Evolutionary conservation across 495 filamentous ascomycete genomes (phyloP).

Genomic region (Aspergillus sclerotiicarbonarius): DNA sequence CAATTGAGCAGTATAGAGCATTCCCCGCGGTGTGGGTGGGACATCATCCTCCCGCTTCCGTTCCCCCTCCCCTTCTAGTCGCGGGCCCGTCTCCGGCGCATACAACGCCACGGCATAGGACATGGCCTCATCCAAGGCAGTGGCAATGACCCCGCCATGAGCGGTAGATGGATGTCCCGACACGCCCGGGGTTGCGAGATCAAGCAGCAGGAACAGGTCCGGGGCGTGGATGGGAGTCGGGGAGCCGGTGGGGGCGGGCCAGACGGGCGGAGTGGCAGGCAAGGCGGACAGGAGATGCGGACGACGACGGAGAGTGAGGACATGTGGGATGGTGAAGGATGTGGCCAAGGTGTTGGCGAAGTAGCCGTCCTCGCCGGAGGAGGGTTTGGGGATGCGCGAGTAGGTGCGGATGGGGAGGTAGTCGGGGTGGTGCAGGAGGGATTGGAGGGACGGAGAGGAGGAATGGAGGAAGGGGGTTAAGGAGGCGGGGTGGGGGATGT

Average conservation of each 20-base stretch:
- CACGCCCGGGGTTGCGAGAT: constrained; percentile 34
- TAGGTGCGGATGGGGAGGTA: constrained; percentile 37
- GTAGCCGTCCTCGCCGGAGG: constrained; percentile 42
- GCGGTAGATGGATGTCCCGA: constrained; percentile 39
- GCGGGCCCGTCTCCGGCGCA: constrained; percentile 16
- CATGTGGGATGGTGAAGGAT: constrained; percentile 37
- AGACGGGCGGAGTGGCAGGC: constrained; percentile 25
- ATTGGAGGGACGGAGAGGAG: constrained; percentile 25
- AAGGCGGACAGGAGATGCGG: constrained; percentile 20
- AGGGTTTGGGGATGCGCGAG: constrained; percentile 35
- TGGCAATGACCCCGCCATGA: constrained; percentile 59
- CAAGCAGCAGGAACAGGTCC: constrained; percentile 39
- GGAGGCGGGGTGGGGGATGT: neutral
- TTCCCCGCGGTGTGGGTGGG: constrained; percentile 28
- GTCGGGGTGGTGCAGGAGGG: constrained; percentile 28
- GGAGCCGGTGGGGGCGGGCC: constrained; percentile 32
- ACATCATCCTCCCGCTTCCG: neutral
- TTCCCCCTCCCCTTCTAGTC: neutral
- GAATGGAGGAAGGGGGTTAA: constrained; percentile 15
- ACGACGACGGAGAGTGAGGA: constrained; percentile 35
- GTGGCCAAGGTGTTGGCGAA: constrained; percentile 37
- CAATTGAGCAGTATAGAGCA: constrained; percentile 40
- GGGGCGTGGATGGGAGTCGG: constrained; percentile 26
- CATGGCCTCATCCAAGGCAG: constrained; percentile 66
- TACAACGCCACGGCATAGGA: constrained; percentile 36